phyloP scores from a whole-genome alignment of 148 eudicot genomes.

The Amaranthus cruentus region DNA sequence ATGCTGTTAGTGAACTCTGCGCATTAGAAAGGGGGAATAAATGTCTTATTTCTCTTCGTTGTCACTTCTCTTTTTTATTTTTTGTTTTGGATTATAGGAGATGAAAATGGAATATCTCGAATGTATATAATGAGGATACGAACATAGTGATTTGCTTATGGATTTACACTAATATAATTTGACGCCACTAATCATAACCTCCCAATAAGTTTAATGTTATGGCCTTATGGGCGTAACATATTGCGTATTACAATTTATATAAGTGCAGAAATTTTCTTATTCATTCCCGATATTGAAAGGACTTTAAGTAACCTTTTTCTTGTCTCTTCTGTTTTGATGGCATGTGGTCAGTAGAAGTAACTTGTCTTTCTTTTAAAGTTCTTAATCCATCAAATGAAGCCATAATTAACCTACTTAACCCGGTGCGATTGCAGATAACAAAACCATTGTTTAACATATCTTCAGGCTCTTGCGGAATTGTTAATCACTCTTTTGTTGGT shows the following conservation, averaged over 20 bases:
- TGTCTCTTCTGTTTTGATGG: neutral
- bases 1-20: neutral
- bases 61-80: neutral
- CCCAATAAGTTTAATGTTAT: neutral
- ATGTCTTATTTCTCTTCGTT: neutral
- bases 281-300: neutral
- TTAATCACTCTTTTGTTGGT: neutral
- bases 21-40: neutral
- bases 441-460: neutral
- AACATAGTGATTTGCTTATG: neutral
- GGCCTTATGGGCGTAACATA: neutral
- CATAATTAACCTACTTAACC: neutral
- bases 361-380: too few relatives aligned
- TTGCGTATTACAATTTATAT: neutral
- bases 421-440: neutral
- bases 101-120: neutral
- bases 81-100: neutral
- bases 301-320: neutral
- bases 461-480: neutral
- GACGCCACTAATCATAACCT: neutral
- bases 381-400: neutral
- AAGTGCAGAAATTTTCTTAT: neutral
- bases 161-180: neutral
- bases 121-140: neutral
- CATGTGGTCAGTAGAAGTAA: too few relatives aligned